Percentiles rank a stretch among this genome's conserved stretches.
Conservation (phyloP, 148 eudicot genomes). For the Hydrangea macrophylla region DNA sequence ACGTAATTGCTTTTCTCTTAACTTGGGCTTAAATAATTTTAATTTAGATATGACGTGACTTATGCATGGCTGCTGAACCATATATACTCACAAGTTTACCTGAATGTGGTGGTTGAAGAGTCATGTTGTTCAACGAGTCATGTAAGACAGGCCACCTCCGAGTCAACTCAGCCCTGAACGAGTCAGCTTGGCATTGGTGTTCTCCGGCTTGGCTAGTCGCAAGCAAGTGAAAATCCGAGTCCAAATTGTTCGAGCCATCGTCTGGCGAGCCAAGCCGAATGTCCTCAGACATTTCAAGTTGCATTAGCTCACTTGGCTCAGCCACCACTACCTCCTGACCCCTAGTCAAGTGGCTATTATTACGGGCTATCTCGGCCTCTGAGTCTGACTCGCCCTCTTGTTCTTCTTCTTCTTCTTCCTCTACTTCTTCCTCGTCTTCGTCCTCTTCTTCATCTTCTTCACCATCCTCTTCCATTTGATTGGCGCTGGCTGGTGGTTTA, state of each 20-base stretch:
- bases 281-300: conserved; percentile 66
- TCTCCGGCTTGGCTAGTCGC: conserved; percentile 12
- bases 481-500: conserved; percentile 7
- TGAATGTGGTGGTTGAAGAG: conserved; percentile 19
- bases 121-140: conserved; percentile 22
- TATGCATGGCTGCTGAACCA: background rate
- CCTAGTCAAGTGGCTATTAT: too few relatives aligned
- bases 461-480: conserved; percentile 14
- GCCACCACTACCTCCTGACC: conserved; percentile 11
- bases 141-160: conserved; percentile 41
- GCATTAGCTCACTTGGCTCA: conserved; percentile 64
- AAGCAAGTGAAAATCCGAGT: conserved; percentile 34
- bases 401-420: conserved; percentile 24
- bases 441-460: conserved; percentile 27
- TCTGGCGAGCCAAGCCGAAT: conserved; percentile 63
- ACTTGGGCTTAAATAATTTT: too few relatives aligned
- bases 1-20: too few relatives aligned
- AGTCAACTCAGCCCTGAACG: conserved; percentile 39
- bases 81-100: conserved; percentile 7
- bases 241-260: conserved; percentile 58
- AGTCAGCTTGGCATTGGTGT: conserved; percentile 23
- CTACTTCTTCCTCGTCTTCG: too few relatives aligned
- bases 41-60: background rate
- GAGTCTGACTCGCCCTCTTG: conserved; percentile 35
- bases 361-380: conserved; percentile 18